Evolutionary conservation across 1,284 basidiomycete species (phyloP), one percentile per base, ranked within the genome.

Genomic region (Takashimella tepidaria): DNA sequence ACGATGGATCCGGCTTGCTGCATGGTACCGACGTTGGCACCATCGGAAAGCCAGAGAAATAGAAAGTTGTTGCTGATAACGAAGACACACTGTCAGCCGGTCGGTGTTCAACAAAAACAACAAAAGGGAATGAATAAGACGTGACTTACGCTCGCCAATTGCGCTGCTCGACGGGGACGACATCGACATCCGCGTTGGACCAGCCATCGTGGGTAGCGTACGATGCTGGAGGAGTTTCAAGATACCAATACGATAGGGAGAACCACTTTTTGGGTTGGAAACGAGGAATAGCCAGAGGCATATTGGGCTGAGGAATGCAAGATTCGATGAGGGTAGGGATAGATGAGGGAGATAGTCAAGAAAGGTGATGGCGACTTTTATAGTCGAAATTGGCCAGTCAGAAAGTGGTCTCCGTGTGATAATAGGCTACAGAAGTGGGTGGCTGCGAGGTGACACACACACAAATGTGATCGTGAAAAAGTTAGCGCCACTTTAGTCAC

Each of bases 131-230:
- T 25, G 6, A 20, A 50, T 37, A 13, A n/a, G n/a, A n/a, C n/a
- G n/a, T n/a, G 4, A 66, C 68, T 66, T 51, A 70, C 66, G 67
- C 56, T 54, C 59, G 54, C 72, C 69, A 72, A 22, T 64, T 67
- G 21, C 68, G 52, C 46, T 69, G 64, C 50, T 70, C 64, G 37
- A 57, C 45, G 12, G 69, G 67, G 10, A 66, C 64, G 24, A 70
- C 69, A 51, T 72, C 71, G 41, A 67, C 66, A 57, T 72, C 69
- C 26, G 62, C 59, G 51, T 71, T 71, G 49, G 56, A 60, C 69
- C 69, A 71, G 4, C 66, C 66, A 46, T 68, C 64, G 41, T 65
- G 58, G 16, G 69, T 68, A 5, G 69, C 69, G 49, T 66, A 68
- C n/a, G 65, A 64, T 3, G 69, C 68, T 5, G 68, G 66, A 4